Conservation (phyloP, 164 flowering plant species). For the Nelumbo lutea region DNA sequence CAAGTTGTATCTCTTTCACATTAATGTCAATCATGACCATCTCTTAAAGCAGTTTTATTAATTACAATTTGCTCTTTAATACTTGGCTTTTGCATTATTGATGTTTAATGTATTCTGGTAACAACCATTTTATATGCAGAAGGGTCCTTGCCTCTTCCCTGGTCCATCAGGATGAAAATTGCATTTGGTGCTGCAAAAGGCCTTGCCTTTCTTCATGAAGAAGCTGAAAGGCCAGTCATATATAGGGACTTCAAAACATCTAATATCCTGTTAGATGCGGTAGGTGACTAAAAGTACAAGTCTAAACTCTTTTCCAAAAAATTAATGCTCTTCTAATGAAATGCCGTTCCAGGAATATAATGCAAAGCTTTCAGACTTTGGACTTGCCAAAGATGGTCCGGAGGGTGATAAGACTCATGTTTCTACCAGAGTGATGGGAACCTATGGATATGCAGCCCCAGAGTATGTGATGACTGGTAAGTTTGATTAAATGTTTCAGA, state of each 20-base stretch:
- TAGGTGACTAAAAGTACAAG: slow-evolving; percentile 11
- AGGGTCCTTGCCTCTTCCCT: slow-evolving; percentile 45
- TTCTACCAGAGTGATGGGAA: slow-evolving; percentile 32
- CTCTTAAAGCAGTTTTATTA: not conserved
- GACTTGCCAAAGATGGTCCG: slow-evolving; percentile 32
- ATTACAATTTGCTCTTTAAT: not conserved
- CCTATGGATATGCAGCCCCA: slow-evolving; percentile 33
- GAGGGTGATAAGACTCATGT: slow-evolving; percentile 34
- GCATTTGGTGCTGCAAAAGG: slow-evolving; percentile 44
- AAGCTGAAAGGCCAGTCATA: slow-evolving; percentile 42
- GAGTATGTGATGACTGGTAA: slow-evolving; percentile 36
- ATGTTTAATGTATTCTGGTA: slow-evolving; percentile 20
- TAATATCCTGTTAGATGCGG: slow-evolving; percentile 43
- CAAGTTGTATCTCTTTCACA: not conserved
- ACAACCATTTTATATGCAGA: slow-evolving; percentile 23
- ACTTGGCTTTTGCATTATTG: not conserved
- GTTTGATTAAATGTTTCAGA: not conserved
- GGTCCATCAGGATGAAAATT: slow-evolving; percentile 43
- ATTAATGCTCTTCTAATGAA: not conserved
- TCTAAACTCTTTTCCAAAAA: not conserved
- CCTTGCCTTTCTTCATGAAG: slow-evolving; percentile 44
- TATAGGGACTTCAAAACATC: slow-evolving; percentile 45
- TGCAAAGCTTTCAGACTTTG: slow-evolving; percentile 33
- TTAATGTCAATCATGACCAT: not conserved
- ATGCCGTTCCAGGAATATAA: slow-evolving; percentile 23